A percentile compares a stretch with the other conserved stretches of the same genome.
Evolutionary conservation across 139 green algal species (phyloP).

Genomic region (Micractinium sp.): DNA sequence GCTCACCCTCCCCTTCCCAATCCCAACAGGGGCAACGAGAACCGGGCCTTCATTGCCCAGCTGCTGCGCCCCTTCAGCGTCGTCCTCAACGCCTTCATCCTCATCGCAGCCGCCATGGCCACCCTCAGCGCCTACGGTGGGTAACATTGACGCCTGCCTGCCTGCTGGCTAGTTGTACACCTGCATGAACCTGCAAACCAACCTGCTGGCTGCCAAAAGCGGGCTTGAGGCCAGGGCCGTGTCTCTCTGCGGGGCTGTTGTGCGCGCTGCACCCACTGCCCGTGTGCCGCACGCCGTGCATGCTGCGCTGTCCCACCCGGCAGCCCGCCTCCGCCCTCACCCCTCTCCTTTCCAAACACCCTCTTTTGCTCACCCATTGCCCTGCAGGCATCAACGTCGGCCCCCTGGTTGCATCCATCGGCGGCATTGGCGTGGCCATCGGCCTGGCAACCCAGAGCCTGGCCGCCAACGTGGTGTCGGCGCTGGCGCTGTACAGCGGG

Average conservation of each 20-base stretch:
- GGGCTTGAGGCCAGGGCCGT: no score
- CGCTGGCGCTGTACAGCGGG: slow-evolving; percentile 26
- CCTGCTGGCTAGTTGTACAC: no score
- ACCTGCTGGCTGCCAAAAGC: no score
- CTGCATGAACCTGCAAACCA: no score
- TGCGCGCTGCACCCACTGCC: no score
- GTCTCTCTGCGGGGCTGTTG: no score
- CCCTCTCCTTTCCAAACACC: no score
- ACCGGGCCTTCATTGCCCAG: not conserved
- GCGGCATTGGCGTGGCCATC: slow-evolving; percentile 31
- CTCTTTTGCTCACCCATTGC: not conserved
- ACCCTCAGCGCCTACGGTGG: not conserved
- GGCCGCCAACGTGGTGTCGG: slow-evolving; percentile 25
- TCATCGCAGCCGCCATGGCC: not conserved
- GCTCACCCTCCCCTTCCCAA: not conserved
- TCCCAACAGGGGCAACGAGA: not conserved
- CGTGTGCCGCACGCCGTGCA: no score
- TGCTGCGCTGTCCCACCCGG: no score
- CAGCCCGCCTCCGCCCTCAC: no score
- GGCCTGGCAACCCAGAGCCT: slow-evolving; percentile 38
- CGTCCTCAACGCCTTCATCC: slow-evolving; percentile 20
- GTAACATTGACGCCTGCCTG: not conserved
- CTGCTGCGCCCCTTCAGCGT: slow-evolving; percentile 16
- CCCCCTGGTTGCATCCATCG: slow-evolving; percentile 39
- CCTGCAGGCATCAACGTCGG: slow-evolving; percentile 37